phyloP scores from a whole-genome alignment of 177 flowering plant genomes.

The Telopea speciosissima region DNA sequence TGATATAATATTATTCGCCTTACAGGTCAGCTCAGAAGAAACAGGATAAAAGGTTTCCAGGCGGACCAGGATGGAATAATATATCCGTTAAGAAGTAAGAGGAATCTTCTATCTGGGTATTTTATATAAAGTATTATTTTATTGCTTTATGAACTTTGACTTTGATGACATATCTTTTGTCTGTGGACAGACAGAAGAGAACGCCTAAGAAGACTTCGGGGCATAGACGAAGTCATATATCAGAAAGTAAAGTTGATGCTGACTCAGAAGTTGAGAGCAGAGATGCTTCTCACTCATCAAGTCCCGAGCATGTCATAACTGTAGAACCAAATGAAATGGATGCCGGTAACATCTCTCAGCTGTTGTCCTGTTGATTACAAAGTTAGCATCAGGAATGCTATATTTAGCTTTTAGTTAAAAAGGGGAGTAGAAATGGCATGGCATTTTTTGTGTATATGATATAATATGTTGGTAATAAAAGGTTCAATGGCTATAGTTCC shows the following conservation, averaged over 20 bases:
- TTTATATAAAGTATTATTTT: background rate
- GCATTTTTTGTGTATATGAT: too few relatives aligned
- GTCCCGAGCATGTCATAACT: constrained; percentile 17
- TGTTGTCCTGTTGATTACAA: background rate
- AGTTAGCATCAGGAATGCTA: background rate
- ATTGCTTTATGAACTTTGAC: background rate
- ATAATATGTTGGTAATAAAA: too few relatives aligned
- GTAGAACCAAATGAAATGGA: constrained; percentile 25
- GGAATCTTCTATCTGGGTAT: constrained; percentile 3
- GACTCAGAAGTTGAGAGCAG: constrained; percentile 25
- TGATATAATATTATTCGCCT: background rate
- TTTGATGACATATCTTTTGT: constrained; percentile 20
- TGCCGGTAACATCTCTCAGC: constrained; percentile 31
- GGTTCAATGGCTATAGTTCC: too few relatives aligned
- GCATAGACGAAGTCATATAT: constrained; percentile 16
- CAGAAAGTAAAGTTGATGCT: constrained; percentile 15
- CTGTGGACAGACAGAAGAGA: constrained; percentile 43
- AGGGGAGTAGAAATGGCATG: too few relatives aligned
- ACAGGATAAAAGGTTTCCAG: constrained; percentile 16
- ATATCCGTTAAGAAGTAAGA: constrained; percentile 46
- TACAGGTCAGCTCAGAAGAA: constrained; percentile 25
- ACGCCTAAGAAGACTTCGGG: constrained; percentile 44
- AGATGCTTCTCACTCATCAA: constrained; percentile 28
- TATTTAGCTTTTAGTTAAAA: background rate
- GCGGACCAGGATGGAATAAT: constrained; percentile 25